Evolutionary conservation across 2,329 filamentous ascomycete genomes (phyloP).

Genomic region (Epichloe sibirici): DNA sequence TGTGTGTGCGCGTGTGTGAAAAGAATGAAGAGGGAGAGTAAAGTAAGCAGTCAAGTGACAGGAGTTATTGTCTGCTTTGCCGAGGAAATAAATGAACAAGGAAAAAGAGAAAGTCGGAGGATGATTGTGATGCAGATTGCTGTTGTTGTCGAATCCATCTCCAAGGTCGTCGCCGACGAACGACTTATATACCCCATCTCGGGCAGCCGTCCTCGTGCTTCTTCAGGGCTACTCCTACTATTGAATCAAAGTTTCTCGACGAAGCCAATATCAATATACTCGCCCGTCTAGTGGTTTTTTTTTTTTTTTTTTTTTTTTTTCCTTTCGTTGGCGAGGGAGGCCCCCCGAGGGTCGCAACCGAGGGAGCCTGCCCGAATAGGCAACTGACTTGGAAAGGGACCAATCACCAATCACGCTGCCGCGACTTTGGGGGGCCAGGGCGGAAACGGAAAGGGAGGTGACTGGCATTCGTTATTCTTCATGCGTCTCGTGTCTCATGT

Average conservation of each 20-base stretch:
- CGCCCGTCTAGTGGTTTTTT: background rate
- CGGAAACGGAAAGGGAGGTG: too few relatives aligned
- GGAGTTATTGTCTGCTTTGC: background rate
- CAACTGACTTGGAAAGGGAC: background rate
- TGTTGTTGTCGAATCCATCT: background rate
- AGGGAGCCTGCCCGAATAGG: slow-evolving; percentile 2
- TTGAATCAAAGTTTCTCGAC: background rate
- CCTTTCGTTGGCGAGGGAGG: too few relatives aligned
- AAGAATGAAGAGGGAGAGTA: too few relatives aligned
- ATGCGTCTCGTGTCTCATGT: too few relatives aligned
- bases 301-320: too few relatives aligned
- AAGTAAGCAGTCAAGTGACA: too few relatives aligned
- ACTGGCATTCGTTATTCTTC: too few relatives aligned
- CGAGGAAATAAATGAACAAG: background rate
- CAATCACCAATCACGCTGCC: background rate
- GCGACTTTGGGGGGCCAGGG: background rate
- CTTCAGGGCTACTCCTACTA: background rate
- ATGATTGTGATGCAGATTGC: background rate
- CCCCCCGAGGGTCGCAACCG: background rate
- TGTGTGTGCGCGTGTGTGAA: too few relatives aligned
- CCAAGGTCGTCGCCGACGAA: background rate
- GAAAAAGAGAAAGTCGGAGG: background rate
- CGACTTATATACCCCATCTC: background rate
- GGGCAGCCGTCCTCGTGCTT: background rate
- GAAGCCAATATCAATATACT: background rate